These are phyloP conservation scores for Diplodia scrobiculata DNA, from an alignment of 2,329 filamentous ascomycete genomes.

Conservation along the genomic window DNA sequence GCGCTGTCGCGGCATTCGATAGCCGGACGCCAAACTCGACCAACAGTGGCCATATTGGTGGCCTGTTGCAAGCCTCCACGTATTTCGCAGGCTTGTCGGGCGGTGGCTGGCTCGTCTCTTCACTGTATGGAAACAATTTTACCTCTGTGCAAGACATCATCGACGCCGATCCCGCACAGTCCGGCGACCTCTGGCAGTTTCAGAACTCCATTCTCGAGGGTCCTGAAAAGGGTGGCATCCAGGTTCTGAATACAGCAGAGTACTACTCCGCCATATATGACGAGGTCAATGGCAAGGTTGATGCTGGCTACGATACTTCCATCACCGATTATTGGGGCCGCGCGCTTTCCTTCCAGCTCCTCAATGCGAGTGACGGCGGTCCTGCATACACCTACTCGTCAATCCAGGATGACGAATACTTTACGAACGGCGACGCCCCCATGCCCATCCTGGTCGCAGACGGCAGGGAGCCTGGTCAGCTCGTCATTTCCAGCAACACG, in stretches of 20 bases:
- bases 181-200: constrained; percentile 63
- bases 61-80: constrained; percentile 76
- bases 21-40: constrained; percentile 66
- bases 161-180: constrained; percentile 46
- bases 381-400: constrained; percentile 81
- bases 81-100: constrained; percentile 81
- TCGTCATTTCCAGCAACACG: constrained; percentile 67
- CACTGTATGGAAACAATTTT: constrained; percentile 76
- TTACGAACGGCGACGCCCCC: constrained; percentile 64
- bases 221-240: constrained; percentile 55
- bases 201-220: constrained; percentile 62
- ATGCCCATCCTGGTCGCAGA: constrained; percentile 75
- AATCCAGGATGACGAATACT: constrained; percentile 65
- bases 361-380: constrained; percentile 74
- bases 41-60: constrained; percentile 69
- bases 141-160: constrained; percentile 64
- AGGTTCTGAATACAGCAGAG: constrained; percentile 57
- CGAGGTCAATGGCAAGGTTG: constrained; percentile 61
- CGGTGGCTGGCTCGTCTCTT: constrained; percentile 82
- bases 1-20: constrained; percentile 78
- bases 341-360: constrained; percentile 80
- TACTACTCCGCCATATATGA: constrained; percentile 66
- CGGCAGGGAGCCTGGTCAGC: constrained; percentile 64
- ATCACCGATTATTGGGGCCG: constrained; percentile 89
- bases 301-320: constrained; percentile 66